Evolutionary conservation across 352 stramenopile species (phyloP), one percentile per base, ranked within the genome.

Genomic region (Phytophthora pistaciae): DNA sequence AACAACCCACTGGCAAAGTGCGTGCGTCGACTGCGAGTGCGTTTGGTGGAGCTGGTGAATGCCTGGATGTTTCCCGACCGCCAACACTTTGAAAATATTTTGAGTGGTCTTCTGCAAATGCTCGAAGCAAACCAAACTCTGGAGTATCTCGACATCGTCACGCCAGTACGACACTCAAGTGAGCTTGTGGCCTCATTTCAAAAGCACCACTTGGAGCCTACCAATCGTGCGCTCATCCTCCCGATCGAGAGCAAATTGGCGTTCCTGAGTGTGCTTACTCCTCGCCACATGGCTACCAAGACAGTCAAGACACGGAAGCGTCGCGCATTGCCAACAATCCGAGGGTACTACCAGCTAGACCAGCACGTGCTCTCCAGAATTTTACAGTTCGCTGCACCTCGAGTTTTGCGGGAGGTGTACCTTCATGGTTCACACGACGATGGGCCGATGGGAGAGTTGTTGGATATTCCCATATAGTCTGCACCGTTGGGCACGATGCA

Each of bases 141-240:
- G 33, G 53, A 69, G 29, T 74, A 74, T 53, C 42, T 74, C 1
- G 66, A 74, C 40, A 25, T 74, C 5, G 25, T 74, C 3, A 27
- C 64, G 8, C 60, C 60, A 9, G 48, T 63, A 29, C 29, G 52
- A 5, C 44, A 69, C 40, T 64, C 18, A 62, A 60, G 10, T 31
- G 27, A 31, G 27, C 27, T 27, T 31, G 2, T 31, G 65, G 69
- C 33, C 48, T 68, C 11, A 60, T 74, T 74, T 25, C 16, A 53
- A 23, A 3, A 38, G 20, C 48, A 69, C 42, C 66, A 74, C 33
- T 16, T 69, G 7, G 18, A 69, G 31, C 60, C 66, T 21, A 56
- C 56, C 8, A 23, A 57, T n/a, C 54, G 53, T 1, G 42, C 44
- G 3, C 46, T 68, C 3, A 7, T 31, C 6, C 27, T 31, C 20